phyloP scores from a whole-genome alignment of 176 grass and related monocot genomes.

The Themeda triandra region DNA sequence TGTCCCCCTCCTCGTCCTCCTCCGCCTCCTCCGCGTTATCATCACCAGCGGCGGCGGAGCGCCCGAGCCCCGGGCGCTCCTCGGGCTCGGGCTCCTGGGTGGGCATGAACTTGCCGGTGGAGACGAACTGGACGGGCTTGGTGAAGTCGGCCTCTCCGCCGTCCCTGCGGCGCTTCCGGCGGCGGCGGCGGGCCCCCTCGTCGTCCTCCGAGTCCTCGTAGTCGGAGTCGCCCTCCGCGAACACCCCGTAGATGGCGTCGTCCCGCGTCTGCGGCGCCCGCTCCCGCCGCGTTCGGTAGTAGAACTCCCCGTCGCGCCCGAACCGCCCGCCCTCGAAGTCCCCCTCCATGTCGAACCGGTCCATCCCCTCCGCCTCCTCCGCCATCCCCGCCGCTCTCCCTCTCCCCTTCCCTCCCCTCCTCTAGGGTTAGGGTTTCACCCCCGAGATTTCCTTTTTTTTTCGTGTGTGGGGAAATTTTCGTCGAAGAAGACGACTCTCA shows the following conservation, averaged over 20 bases:
- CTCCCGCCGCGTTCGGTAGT: slow-evolving; percentile 53
- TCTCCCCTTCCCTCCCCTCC: background rate
- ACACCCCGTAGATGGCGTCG: slow-evolving; percentile 68
- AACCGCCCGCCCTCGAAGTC: slow-evolving; percentile 49
- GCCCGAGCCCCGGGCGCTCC: slow-evolving; percentile 26
- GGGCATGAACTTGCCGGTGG: slow-evolving; percentile 46
- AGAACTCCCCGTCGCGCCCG: slow-evolving; percentile 77
- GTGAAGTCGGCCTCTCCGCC: slow-evolving; percentile 40
- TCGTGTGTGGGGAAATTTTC: background rate
- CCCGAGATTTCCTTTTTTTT: no score
- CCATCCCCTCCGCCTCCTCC: slow-evolving; percentile 67
- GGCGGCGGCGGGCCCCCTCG: slow-evolving; percentile 38
- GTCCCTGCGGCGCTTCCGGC: slow-evolving; percentile 42
- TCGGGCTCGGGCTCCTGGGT: slow-evolving; percentile 31
- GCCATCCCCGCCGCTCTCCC: slow-evolving; percentile 29
- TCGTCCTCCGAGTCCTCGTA: slow-evolving; percentile 45
- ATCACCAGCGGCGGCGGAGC: background rate
- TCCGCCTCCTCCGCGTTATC: slow-evolving; percentile 6
- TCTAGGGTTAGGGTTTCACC: slow-evolving; percentile 29
- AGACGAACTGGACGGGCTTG: slow-evolving; percentile 66
- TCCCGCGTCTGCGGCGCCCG: slow-evolving; percentile 55
- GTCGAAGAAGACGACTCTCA: background rate
- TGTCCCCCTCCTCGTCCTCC: slow-evolving; percentile 22
- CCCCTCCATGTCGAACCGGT: slow-evolving; percentile 67
- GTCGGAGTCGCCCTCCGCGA: slow-evolving; percentile 56